phyloP scores from a whole-genome alignment of 1,139 yeast genomes.

The Geotrichum australiense region DNA sequence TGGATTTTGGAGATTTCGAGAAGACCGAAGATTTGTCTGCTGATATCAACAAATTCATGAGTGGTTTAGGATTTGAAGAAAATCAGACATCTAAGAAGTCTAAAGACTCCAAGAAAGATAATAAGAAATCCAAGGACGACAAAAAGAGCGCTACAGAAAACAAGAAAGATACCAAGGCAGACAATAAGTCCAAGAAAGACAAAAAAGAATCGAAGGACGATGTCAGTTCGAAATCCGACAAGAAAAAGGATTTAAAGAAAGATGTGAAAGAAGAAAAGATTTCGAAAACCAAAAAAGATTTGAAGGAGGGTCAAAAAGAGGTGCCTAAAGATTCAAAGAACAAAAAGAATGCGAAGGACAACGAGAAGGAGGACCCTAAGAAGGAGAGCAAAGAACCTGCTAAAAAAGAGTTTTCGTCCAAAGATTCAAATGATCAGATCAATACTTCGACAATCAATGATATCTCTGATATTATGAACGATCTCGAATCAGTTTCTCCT shows the following conservation, averaged over 20 bases:
- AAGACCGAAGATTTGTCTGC: constrained; percentile 36
- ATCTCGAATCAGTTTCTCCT: constrained; percentile 9
- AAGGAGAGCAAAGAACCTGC: constrained; percentile 21
- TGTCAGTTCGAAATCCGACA: constrained; percentile 4
- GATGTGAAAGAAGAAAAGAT: constrained; percentile 10
- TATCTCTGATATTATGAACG: constrained; percentile 13
- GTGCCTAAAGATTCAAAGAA: constrained; percentile 13
- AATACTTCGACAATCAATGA: constrained; percentile 27
- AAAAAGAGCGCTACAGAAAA: constrained; percentile 29
- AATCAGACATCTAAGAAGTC: constrained; percentile 14
- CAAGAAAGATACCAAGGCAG: constrained; percentile 25
- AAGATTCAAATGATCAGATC: constrained; percentile 39
- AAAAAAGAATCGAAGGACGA: constrained; percentile 18
- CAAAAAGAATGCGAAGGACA: constrained; percentile 21
- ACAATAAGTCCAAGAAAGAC: constrained; percentile 23
- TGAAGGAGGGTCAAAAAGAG: constrained; percentile 21
- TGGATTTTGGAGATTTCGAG: constrained; percentile 46
- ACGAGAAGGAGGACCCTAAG: constrained; percentile 12
- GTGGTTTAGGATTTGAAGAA: constrained; percentile 48
- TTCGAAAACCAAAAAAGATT: constrained; percentile 22
- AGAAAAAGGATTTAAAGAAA: constrained; percentile 17
- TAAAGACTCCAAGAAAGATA: constrained; percentile 34
- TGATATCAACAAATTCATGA: constrained; percentile 55
- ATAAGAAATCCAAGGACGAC: constrained; percentile 33
- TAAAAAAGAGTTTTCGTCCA: too few relatives aligned